phyloP scores from a whole-genome alignment of 2,329 filamentous ascomycete genomes.

The Hypoxylon sp. region DNA sequence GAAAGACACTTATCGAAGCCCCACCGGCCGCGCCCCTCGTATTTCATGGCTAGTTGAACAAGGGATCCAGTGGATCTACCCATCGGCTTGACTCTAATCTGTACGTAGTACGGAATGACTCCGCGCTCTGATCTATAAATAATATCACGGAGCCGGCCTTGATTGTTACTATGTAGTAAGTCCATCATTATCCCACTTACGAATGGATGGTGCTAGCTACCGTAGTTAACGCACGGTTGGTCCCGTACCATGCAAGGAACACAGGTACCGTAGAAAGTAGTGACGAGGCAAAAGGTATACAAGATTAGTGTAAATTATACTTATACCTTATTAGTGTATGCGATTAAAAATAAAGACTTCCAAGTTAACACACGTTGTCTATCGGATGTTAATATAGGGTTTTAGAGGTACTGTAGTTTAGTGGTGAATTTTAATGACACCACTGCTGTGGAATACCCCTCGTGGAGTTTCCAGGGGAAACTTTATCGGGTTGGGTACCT shows the following conservation, averaged over 20 bases:
- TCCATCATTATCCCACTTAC: background rate
- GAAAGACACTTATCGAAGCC: background rate
- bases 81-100: background rate
- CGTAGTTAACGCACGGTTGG: background rate
- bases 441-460: constrained; percentile 9
- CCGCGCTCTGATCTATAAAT: constrained; percentile 5
- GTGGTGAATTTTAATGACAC: constrained; percentile 3
- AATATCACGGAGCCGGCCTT: constrained; percentile 8
- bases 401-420: constrained; percentile 5
- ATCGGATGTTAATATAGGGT: background rate
- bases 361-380: background rate
- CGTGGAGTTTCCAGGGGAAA: background rate
- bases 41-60: constrained; percentile 5
- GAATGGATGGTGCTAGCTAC: background rate
- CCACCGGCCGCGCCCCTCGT: constrained; percentile 19
- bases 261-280: background rate
- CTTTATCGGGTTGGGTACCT: background rate
- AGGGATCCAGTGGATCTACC: background rate
- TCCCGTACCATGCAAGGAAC: background rate
- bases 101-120: background rate
- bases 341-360: background rate
- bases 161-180: background rate
- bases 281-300: background rate
- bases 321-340: background rate
- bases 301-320: background rate